A percentile compares a stretch with the other conserved stretches of the same genome.
Conservation (phyloP, 345 rosid genomes). For the Turritis glabra region DNA sequence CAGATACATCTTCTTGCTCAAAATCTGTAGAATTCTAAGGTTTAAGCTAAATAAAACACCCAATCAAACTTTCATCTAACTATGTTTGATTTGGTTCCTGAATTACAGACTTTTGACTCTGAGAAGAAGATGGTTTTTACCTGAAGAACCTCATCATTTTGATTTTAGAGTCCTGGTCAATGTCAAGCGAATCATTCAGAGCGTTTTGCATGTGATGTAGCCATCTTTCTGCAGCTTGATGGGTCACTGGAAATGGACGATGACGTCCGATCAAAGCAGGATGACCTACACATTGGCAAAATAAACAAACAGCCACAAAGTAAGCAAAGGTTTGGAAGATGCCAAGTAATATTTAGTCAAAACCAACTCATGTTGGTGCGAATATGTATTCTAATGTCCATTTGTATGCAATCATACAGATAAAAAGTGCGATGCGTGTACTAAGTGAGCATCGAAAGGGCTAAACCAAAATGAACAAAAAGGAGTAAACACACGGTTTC, state of each 20-base stretch:
- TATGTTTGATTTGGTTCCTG: background rate
- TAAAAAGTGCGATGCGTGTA: background rate
- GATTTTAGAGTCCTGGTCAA: constrained; percentile 66
- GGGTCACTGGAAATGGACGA: constrained; percentile 83
- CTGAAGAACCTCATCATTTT: constrained; percentile 90
- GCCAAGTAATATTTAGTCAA: constrained; percentile 26
- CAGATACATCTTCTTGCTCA: background rate
- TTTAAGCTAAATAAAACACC: background rate
- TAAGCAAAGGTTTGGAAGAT: constrained; percentile 10
- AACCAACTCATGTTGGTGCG: background rate
- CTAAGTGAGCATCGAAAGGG: background rate
- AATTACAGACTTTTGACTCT: background rate
- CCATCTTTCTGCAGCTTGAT: constrained; percentile 89
- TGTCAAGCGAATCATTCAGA: constrained; percentile 56
- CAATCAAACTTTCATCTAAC: background rate
- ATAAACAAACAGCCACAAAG: background rate
- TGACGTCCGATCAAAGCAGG: constrained; percentile 91
- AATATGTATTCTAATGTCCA: background rate
- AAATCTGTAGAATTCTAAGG: background rate
- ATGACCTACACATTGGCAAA: constrained; percentile 52
- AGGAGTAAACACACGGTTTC: too few species aligned
- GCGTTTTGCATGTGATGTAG: constrained; percentile 84
- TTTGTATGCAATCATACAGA: background rate
- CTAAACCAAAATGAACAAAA: too few species aligned
- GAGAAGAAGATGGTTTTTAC: constrained; percentile 34